These are phyloP conservation scores for Aspergillus sp. DNA, from an alignment of 2,329 filamentous ascomycete species.

Conservation along the genomic window DNA sequence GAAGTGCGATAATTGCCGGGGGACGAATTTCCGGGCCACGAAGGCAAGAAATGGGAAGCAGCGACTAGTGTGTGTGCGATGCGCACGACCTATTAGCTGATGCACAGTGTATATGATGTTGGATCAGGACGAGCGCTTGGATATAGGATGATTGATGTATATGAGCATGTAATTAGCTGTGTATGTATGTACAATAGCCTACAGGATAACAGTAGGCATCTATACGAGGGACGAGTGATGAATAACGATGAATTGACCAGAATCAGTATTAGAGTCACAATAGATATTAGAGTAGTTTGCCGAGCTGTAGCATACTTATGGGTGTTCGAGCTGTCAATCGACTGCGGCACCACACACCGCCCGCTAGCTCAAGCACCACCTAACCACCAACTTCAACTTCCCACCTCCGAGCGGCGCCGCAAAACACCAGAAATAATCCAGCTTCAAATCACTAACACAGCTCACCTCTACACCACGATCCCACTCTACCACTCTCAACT, in stretches of 20 bases:
- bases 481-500: not conserved
- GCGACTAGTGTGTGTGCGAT: slow-evolving; percentile 63
- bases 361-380: not conserved
- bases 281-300: too few relatives aligned
- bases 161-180: slow-evolving; percentile 2
- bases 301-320: not conserved
- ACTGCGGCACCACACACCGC: not conserved
- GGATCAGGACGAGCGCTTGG: not conserved
- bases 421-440: not conserved
- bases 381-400: too few relatives aligned
- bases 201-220: not conserved
- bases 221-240: slow-evolving; percentile 8
- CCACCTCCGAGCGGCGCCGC: not conserved
- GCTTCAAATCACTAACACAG: not conserved
- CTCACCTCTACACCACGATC: not conserved
- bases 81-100: slow-evolving; percentile 32
- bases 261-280: not conserved
- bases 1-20: slow-evolving; percentile 61
- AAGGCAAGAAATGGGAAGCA: slow-evolving; percentile 56
- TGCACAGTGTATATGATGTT: not conserved
- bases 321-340: not conserved
- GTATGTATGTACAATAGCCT: slow-evolving; percentile 7
- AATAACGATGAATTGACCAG: not conserved
- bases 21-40: slow-evolving; percentile 63
- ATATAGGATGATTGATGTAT: not conserved